Evolutionary conservation across 176 grass and related monocot genomes (phyloP).

Genomic region (Aegilops speltoides): DNA sequence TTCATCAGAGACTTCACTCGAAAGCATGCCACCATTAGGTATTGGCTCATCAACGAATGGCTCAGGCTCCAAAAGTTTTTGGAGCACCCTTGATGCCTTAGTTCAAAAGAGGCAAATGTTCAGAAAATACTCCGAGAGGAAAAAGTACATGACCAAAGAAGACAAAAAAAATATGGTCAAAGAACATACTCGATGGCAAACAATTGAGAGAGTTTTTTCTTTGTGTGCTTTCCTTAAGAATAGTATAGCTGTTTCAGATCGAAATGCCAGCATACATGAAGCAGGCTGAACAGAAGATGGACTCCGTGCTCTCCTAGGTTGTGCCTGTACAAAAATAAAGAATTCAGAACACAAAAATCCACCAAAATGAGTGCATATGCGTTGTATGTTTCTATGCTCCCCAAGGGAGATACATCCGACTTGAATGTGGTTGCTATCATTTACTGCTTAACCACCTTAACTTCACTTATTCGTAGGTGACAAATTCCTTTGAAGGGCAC

Average conservation of each 20-base stretch:
- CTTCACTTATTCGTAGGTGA: constrained; percentile 1
- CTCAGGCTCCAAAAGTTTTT: constrained; percentile 65
- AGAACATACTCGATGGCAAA: constrained; percentile 77
- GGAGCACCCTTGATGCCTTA: constrained; percentile 71
- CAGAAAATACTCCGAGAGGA: constrained; percentile 6
- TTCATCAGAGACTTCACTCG: constrained; percentile 44
- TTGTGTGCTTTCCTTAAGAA: constrained; percentile 85
- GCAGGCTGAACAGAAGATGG: constrained; percentile 64
- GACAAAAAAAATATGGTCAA: constrained; percentile 24
- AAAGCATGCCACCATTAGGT: constrained; percentile 21
- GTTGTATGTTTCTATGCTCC: background rate
- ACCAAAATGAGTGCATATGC: background rate
- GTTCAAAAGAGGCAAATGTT: constrained; percentile 34
- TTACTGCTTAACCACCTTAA: constrained; percentile 18
- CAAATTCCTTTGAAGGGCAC: background rate
- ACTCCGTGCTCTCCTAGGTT: constrained; percentile 73
- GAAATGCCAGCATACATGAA: constrained; percentile 70
- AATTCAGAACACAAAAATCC: constrained; percentile 13
- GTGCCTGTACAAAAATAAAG: constrained; percentile 54
- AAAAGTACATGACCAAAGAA: constrained; percentile 18
- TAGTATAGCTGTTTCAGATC: constrained; percentile 66
- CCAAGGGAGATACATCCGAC: constrained; percentile 11
- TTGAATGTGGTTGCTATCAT: background rate
- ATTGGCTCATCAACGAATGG: constrained; percentile 32
- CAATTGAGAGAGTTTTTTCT: constrained; percentile 73